phyloP scores from a whole-genome alignment of 169 alveolate genomes.

The Plasmodium falciparum region DNA sequence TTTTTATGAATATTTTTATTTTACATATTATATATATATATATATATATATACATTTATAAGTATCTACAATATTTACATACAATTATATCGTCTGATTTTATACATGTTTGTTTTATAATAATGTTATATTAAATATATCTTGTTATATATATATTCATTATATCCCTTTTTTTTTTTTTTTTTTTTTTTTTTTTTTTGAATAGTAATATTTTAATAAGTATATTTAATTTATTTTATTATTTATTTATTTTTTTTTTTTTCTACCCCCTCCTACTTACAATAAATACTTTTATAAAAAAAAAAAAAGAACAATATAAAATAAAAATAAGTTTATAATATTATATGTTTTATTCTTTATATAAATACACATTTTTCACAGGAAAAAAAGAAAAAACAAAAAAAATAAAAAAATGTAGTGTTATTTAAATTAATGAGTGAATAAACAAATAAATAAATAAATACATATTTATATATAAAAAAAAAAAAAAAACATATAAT shows the following conservation, averaged over 20 bases:
- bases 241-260: too few species aligned
- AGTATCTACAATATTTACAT: neutral
- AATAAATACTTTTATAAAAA: neutral
- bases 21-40: slow-evolving; percentile 8
- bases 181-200: too few species aligned
- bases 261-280: too few species aligned
- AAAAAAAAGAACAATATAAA: too few species aligned
- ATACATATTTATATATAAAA: neutral
- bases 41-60: slow-evolving; percentile 3
- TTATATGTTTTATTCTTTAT: neutral
- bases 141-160: too few species aligned
- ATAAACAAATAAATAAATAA: slow-evolving; percentile 1
- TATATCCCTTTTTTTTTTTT: too few species aligned
- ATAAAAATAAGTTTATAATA: too few species aligned
- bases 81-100: neutral
- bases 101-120: neutral
- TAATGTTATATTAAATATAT: neutral
- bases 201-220: too few species aligned
- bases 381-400: neutral
- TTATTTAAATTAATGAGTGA: neutral
- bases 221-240: too few species aligned
- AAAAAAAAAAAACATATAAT: too few species aligned
- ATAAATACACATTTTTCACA: neutral
- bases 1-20: too few species aligned
- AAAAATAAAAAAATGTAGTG: neutral